Evolutionary conservation across 2,329 filamentous ascomycete species (phyloP).

Genomic region (Pseudopyricularia cyperi): DNA sequence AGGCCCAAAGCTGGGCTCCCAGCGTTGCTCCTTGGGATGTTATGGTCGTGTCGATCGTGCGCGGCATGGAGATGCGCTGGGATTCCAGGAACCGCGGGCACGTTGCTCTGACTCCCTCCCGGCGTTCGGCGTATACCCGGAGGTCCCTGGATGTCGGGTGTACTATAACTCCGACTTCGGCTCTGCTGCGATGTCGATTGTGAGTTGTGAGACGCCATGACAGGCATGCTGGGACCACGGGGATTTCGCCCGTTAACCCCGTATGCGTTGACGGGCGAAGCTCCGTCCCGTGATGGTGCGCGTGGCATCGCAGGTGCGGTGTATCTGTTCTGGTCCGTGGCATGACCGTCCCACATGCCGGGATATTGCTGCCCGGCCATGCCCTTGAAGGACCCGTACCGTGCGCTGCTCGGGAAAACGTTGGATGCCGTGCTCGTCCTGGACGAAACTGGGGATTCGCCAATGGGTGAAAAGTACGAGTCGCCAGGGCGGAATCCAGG

Average conservation of each 20-base stretch:
- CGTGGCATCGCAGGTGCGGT: conserved; percentile 80
- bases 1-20: conserved; percentile 51
- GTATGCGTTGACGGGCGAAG: conserved; percentile 50
- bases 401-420: conserved; percentile 44
- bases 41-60: conserved; percentile 37
- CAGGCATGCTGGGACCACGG: conserved; percentile 69
- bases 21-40: conserved; percentile 66
- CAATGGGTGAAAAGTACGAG: conserved; percentile 86
- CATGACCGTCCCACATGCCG: conserved; percentile 37
- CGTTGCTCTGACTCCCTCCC: conserved; percentile 36
- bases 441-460: conserved; percentile 66
- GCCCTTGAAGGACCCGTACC: conserved; percentile 58
- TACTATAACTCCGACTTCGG: conserved; percentile 82
- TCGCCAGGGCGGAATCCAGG: conserved; percentile 53
- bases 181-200: conserved; percentile 50
- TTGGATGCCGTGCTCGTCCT: conserved; percentile 64
- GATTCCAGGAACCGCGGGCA: conserved; percentile 66
- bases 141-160: conserved; percentile 77
- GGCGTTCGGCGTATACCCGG: conserved; percentile 42
- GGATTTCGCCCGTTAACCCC: conserved; percentile 48
- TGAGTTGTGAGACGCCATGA: conserved; percentile 38
- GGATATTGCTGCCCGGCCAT: conserved; percentile 49
- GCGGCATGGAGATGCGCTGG: conserved; percentile 53
- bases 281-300: conserved; percentile 64
- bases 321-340: conserved; percentile 57